phyloP scores from a whole-genome alignment of 106 monocot species.

The Triglochin maritima region DNA sequence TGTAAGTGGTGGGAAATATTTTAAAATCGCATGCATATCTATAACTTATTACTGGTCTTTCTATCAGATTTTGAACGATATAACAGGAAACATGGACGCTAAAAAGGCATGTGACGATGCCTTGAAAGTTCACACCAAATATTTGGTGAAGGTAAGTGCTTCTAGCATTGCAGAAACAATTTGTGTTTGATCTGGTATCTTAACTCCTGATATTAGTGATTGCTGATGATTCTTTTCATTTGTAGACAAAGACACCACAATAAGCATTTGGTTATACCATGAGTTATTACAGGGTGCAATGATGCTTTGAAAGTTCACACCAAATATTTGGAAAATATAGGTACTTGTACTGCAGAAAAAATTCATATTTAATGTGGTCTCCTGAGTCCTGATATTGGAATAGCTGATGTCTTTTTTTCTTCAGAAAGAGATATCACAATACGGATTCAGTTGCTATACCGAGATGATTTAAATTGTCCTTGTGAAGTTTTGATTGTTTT shows the following conservation, averaged over 20 bases:
- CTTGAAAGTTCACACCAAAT: conserved; percentile 12
- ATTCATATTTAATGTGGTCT: too few species aligned
- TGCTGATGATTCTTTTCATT: too few species aligned
- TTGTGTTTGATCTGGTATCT: too few species aligned
- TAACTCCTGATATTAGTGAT: too few species aligned
- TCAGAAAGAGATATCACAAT: too few species aligned
- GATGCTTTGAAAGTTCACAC: conserved; percentile 15
- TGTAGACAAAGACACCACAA: too few species aligned
- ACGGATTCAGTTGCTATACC: too few species aligned
- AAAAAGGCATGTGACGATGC: conserved; percentile 18
- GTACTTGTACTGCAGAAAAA: not conserved
- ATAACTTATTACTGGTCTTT: not conserved
- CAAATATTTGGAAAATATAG: conserved; percentile 13
- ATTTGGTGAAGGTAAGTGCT: conserved; percentile 10
- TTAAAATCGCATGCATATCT: not conserved
- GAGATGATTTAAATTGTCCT: too few species aligned
- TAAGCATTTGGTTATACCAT: too few species aligned
- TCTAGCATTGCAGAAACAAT: not conserved
- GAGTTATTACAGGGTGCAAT: not conserved
- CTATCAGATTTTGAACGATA: conserved; percentile 22
- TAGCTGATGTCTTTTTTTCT: too few species aligned
- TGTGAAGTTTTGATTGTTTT: too few species aligned
- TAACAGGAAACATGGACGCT: conserved; percentile 21
- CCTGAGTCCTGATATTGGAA: too few species aligned
- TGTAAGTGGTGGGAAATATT: not conserved